Percentiles rank a stretch among this genome's conserved stretches.
phyloP scores from a whole-genome alignment of 2,329 filamentous ascomycete genomes.

The Pyrenophora teres region DNA sequence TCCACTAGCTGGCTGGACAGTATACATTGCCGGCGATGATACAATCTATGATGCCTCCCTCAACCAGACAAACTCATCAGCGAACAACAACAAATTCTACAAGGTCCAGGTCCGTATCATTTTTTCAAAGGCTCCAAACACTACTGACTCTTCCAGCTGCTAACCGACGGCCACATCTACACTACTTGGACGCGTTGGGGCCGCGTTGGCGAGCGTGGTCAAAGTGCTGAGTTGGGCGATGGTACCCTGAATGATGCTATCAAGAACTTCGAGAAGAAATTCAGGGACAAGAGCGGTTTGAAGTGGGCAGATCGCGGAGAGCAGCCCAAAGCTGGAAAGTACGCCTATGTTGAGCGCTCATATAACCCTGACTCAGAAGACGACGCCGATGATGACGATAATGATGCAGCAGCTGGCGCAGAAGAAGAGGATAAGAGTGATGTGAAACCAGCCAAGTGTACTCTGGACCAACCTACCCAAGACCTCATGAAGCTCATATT shows the following conservation, averaged over 20 bases:
- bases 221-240: conserved; percentile 49
- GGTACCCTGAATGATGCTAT: conserved; percentile 49
- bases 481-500: conserved; percentile 81
- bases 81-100: conserved; percentile 86
- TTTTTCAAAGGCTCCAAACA: not conserved
- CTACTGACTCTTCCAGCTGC: conserved; percentile 3
- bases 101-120: conserved; percentile 63
- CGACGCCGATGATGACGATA: conserved; percentile 28
- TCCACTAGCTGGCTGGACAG: conserved; percentile 46
- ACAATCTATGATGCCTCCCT: conserved; percentile 79
- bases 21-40: conserved; percentile 69
- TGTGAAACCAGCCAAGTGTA: conserved; percentile 51
- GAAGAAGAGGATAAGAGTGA: conserved; percentile 30
- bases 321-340: conserved; percentile 66
- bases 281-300: conserved; percentile 61
- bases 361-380: conserved; percentile 71
- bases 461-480: conserved; percentile 64
- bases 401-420: conserved; percentile 1
- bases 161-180: conserved; percentile 45
- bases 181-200: conserved; percentile 80
- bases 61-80: conserved; percentile 73
- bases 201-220: conserved; percentile 65
- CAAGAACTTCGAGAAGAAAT: conserved; percentile 58
- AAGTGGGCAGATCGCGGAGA: conserved; percentile 57
- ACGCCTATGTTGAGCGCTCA: conserved; percentile 78